Conservation (phyloP, 352 stramenopile genomes). For the Globisporangium cylindrosporum region DNA sequence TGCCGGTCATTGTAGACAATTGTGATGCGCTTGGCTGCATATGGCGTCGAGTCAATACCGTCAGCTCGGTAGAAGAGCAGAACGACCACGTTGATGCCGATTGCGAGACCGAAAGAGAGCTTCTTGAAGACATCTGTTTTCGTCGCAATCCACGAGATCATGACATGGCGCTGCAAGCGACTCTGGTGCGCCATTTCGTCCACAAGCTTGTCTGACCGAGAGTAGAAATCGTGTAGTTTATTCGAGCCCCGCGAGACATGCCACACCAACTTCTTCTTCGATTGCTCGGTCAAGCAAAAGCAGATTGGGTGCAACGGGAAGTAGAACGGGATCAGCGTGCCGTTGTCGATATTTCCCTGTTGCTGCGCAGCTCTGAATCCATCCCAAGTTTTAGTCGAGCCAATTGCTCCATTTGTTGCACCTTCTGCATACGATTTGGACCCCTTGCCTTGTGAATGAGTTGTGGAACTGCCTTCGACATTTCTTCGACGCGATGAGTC, state of each 20-base stretch:
- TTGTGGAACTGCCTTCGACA: background rate
- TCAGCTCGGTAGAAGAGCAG: conserved; percentile 58
- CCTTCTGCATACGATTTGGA: background rate
- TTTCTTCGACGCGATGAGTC: background rate
- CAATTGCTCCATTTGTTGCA: background rate
- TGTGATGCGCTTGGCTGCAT: conserved; percentile 36
- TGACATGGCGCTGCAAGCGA: conserved; percentile 31
- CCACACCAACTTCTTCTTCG: conserved; percentile 69
- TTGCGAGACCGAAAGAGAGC: conserved; percentile 43
- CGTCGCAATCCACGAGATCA: conserved; percentile 33
- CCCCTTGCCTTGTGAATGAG: background rate
- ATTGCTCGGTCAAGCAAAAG: conserved; percentile 68
- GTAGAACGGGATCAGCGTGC: conserved; percentile 54
- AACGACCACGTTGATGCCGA: conserved; percentile 59
- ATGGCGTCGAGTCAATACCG: conserved; percentile 50
- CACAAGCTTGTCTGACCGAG: conserved; percentile 59
- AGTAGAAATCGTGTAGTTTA: conserved; percentile 70
- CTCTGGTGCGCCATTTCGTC: conserved; percentile 77
- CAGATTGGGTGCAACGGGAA: conserved; percentile 76
- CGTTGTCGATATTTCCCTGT: background rate
- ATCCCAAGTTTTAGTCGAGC: background rate
- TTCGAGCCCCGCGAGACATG: conserved; percentile 52
- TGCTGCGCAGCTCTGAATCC: background rate
- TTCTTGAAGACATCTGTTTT: conserved; percentile 50
- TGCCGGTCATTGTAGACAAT: conserved; percentile 25